Evolutionary conservation across 2,329 filamentous ascomycete genomes (phyloP), one percentile per base, ranked within the genome.

Genomic region (Ascochyta koolunga): DNA sequence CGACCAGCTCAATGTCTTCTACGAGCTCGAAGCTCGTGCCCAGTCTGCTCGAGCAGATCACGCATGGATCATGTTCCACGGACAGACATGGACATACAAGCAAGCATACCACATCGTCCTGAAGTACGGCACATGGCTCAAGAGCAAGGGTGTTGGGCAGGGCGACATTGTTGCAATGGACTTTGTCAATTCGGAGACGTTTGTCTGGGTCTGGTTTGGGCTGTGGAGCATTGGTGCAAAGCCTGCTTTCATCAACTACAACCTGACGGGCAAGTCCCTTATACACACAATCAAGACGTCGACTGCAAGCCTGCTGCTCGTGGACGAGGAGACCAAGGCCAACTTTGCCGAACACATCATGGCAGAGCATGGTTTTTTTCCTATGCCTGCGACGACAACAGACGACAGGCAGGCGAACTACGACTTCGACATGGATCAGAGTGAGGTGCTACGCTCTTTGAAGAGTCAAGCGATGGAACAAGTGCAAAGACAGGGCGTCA

Each of bases 1-100:
- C 31, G 88, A 88, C 64, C 82, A 82, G 25, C 70, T 90, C 54
- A 93, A 86, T 67, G 75, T 85, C 44, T 75, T 72, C 58, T 71
- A 75, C 54, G 54, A 60, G 29, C 69, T 76, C 52, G 69, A 75
- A 54, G 38, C 58, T 9, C 69, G 69, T n/a, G 70, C 68, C 10
- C 58, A 67, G 39, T 61, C 67, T 7, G 54, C 64, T 15, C 64
- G 64, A n/a, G 59, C 59, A 15, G 54, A 69, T 36, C 65, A 68
- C 11, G 18, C 66, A 1, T 75, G 67, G 60, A 65, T 76, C 35
- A 70, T 75, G 21, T 71, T 68, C 49, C 55, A 70, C 21, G 72
- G 72, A 16, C 59, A 63, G 22, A 59, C 54, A 19, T 75, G 70
- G 66, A 72, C 68, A 29, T 76, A 75, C 50, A 61, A 58, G 21